Conservation (phyloP, 108 stramenopile species). For the Cyclotella sp. region DNA sequence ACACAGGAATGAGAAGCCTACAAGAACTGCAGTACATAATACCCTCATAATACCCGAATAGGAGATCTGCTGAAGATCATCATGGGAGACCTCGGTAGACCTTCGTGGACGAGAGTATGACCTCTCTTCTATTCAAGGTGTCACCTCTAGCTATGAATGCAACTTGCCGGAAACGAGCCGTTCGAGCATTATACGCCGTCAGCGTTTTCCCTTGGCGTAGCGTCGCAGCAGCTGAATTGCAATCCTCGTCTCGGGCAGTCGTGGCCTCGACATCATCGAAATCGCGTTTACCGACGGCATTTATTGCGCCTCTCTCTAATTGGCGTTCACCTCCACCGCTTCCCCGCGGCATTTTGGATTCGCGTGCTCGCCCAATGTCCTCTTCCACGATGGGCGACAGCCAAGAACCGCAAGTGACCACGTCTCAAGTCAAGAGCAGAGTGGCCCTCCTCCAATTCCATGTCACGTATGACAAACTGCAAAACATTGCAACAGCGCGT, state of each 20-base stretch:
- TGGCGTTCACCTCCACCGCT: neutral
- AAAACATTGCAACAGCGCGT: slow-evolving; percentile 77
- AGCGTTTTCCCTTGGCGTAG: neutral
- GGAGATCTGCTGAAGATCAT: too few relatives aligned
- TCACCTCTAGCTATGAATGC: neutral
- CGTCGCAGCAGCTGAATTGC: neutral
- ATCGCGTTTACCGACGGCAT: neutral
- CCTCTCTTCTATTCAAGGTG: too few relatives aligned
- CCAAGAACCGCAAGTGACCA: neutral
- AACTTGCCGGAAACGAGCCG: neutral
- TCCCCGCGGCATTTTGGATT: too few relatives aligned
- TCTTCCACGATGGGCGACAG: neutral
- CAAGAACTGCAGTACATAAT: too few relatives aligned
- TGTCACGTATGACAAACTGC: slow-evolving; percentile 79
- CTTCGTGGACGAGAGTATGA: too few relatives aligned
- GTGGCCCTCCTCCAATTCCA: slow-evolving; percentile 94
- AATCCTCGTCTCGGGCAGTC: neutral
- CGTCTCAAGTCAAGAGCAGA: slow-evolving; percentile 33
- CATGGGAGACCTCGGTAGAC: too few relatives aligned
- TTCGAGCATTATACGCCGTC: slow-evolving; percentile 1
- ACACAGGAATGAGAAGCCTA: too few relatives aligned
- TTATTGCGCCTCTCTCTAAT: neutral
- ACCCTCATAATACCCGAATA: too few relatives aligned
- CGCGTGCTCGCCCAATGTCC: neutral
- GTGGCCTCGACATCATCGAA: neutral